These are phyloP conservation scores for Rubroboletus pulcherrimus DNA, from an alignment of 768 basidiomycete species.

Conservation along the genomic window DNA sequence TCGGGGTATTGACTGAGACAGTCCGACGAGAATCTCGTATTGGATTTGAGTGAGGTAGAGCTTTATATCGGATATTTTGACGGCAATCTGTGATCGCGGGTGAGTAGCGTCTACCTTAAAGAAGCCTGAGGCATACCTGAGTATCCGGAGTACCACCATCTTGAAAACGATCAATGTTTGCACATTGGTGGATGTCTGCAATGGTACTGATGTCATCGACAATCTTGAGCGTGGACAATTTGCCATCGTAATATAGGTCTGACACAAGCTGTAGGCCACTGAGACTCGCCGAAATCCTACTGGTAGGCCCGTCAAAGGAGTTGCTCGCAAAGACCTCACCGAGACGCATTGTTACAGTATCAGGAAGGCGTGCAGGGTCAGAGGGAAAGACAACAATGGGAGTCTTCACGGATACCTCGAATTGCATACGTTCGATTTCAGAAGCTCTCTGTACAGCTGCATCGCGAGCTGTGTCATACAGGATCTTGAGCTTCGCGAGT, in stretches of 20 bases:
- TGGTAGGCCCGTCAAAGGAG: slow-evolving; percentile 50
- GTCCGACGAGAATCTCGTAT: slow-evolving; percentile 64
- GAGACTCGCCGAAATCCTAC: slow-evolving; percentile 70
- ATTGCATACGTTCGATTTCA: slow-evolving; percentile 93
- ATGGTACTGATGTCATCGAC: slow-evolving; percentile 85
- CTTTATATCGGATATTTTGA: slow-evolving; percentile 80
- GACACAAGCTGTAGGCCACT: slow-evolving; percentile 83
- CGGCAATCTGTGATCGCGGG: slow-evolving; percentile 46
- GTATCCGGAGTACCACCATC: slow-evolving; percentile 63
- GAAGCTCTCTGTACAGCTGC: slow-evolving; percentile 89
- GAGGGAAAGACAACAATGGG: slow-evolving; percentile 90
- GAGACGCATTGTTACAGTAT: slow-evolving; percentile 75
- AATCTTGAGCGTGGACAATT: slow-evolving; percentile 66
- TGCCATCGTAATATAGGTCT: slow-evolving; percentile 47
- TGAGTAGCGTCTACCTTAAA: slow-evolving; percentile 1
- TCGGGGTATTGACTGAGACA: slow-evolving; percentile 66
- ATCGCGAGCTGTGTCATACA: slow-evolving; percentile 92
- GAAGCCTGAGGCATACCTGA: slow-evolving; percentile 47
- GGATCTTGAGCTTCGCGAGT: slow-evolving; percentile 84
- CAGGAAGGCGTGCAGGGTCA: slow-evolving; percentile 53
- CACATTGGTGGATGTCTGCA: slow-evolving; percentile 63
- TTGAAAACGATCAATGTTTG: slow-evolving; percentile 47
- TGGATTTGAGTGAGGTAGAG: slow-evolving; percentile 81
- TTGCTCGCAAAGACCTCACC: slow-evolving; percentile 89
- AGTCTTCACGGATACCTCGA: slow-evolving; percentile 83